Base-by-base conservation (phyloP, 2,329 filamentous ascomycete genomes). In the Fonsecaea pedrosoi region DNA sequence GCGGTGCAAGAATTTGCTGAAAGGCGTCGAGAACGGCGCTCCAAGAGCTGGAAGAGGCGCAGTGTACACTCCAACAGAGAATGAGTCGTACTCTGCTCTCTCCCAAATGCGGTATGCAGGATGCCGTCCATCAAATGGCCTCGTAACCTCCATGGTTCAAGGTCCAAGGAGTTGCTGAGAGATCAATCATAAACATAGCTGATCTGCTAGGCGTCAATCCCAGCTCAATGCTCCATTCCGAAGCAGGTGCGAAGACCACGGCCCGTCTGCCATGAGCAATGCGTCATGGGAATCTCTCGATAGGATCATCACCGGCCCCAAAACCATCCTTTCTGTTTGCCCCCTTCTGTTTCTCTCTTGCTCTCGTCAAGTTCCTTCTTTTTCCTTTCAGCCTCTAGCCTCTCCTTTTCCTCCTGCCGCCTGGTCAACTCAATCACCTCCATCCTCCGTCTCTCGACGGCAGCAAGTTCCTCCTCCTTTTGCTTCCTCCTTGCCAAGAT, bases 401-500 rank as follows among this genome's bases (percentile, higher is more conserved):
- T 61, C 45, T 72, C 71, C 58, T 69, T 72, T 58, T 71, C 70
- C 55, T 72, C 71, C 58, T 72, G 66, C 42, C 58, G 65, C 60
- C 62, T 69, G 37, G 66, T 72, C 65, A 73, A 30, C 34, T 71
- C 70, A 60, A 82, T 79, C 12, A 82, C 76, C 64, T 82, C 77
- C 70, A 72, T 74, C 64, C 79, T 77, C 54, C 78, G 74, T 68
- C 75, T 75, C 71, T 81, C 78, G 3, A 78, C 78, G n/a, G 66
- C 67, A 59, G 68, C 73, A 21, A 70, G 72, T 48, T 85, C 83
- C 74, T 89, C 88, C 78, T 92, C 89, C 42, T 88, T 82, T 78
- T 90, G 87, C 65, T 82, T 82, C 73, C 88, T 86, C 64, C 94
- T 85, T 80, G 92, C 87, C 73, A 92, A 83, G 60, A 92, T 86